Base-by-base conservation (phyloP, 768 basidiomycete species). In the Daedalea quercina region DNA sequence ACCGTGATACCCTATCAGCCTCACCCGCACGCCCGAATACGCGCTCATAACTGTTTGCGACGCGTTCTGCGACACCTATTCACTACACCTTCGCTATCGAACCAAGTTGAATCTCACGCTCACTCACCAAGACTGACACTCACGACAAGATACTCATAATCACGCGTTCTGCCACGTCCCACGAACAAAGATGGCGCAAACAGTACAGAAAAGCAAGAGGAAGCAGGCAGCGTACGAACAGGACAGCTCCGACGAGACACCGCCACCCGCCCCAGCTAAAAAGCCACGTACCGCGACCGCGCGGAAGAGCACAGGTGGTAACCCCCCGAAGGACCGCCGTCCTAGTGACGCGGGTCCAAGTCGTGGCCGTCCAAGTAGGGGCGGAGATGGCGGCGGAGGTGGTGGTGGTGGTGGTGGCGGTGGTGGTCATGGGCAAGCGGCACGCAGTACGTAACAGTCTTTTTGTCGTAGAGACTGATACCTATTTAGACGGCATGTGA, bases 251-350 rank as follows among this genome's bases (percentile, higher is more conserved):
- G 74, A 76, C 54, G 71, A 75, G 6, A 71, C 76, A 1, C 72
- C 79, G 1, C 75, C 79, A 11, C 71, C 71, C 4, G 59, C 64
- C 3, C 56, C 65, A 12, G 61, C 73, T 6, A 85, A 83, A 67
- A 78, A 75, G 61, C 47, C 69, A 20, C 81, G 73, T 57, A 69
- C 67, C 13, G 70, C 73, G 44, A 92, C 90, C 1, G 92, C 93
- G 11, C 79, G 93, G 57, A 94, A 94, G 70, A 88, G 82, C 68
- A 90, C 90, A 0, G 90, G 90, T 50, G 84, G 87, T 17, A 71
- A 70, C 43, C 69, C 79, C 35, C 82, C 84, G 37, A 41, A 20
- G 25, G 48, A 31, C 19, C 56, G 58, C 9, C 58, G 54, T 31
- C 33, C 41, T 22, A 52, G 56, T 34, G 51, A 59, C 45, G 52